These are phyloP conservation scores for Aureobasidium lini DNA, from an alignment of 2,329 filamentous ascomycete genomes.

Conservation along the genomic window DNA sequence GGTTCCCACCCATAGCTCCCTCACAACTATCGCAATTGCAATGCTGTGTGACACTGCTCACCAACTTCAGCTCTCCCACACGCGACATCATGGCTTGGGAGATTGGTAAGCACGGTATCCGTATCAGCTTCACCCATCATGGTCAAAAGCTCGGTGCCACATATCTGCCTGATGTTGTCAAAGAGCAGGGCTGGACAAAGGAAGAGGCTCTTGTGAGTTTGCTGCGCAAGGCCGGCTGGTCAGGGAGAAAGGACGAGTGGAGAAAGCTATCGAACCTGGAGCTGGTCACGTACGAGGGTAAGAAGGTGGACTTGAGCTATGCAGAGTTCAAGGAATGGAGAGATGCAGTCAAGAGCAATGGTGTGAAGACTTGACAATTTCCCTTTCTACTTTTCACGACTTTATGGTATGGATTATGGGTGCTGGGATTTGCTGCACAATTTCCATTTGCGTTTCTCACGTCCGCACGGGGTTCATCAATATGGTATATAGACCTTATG, in stretches of 20 bases:
- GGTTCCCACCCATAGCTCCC: slow-evolving; percentile 57
- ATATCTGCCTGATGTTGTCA: slow-evolving; percentile 85
- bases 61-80: slow-evolving; percentile 55
- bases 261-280: slow-evolving; percentile 59
- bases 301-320: slow-evolving; percentile 64
- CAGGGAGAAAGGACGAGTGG: slow-evolving; percentile 61
- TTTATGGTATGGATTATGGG: neutral
- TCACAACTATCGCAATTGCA: slow-evolving; percentile 61
- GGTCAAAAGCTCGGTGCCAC: slow-evolving; percentile 72
- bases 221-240: slow-evolving; percentile 93
- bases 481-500: no score
- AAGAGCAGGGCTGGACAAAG: slow-evolving; percentile 90
- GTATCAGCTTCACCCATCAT: slow-evolving; percentile 73
- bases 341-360: slow-evolving; percentile 52
- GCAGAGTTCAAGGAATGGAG: slow-evolving; percentile 72
- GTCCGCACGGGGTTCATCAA: no score
- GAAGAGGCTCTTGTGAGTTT: slow-evolving; percentile 84
- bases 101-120: slow-evolving; percentile 76
- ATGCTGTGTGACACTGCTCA: slow-evolving; percentile 63
- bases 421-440: neutral
- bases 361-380: neutral
- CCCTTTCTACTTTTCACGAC: neutral
- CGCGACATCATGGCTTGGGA: slow-evolving; percentile 74
- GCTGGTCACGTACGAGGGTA: slow-evolving; percentile 79
- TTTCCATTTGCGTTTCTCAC: no score